These are phyloP conservation scores for Chlamydomonas asymmetrica DNA, from an alignment of 139 green algal genomes.

Conservation along the genomic window DNA sequence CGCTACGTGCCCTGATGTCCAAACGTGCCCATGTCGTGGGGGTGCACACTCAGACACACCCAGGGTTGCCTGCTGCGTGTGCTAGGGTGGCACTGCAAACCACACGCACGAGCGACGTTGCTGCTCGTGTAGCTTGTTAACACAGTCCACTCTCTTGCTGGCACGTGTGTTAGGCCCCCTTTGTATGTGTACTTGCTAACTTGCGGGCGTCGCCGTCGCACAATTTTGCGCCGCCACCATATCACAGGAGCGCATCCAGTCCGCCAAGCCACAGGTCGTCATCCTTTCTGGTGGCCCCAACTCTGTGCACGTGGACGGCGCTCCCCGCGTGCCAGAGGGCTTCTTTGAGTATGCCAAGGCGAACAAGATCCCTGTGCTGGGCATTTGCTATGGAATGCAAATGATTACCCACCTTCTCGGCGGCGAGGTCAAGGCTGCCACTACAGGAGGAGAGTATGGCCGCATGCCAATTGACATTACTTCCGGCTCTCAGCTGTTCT, in stretches of 20 bases:
- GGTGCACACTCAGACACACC: no score
- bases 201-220: no score
- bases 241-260: conserved; percentile 83
- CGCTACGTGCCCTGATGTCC: no score
- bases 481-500: conserved; percentile 70
- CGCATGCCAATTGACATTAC: conserved; percentile 87
- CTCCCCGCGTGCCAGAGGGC: conserved; percentile 79
- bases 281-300: conserved; percentile 96
- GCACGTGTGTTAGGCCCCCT: no score
- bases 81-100: no score
- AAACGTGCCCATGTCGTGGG: no score
- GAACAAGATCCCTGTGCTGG: conserved; percentile 83
- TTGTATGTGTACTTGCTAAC: no score
- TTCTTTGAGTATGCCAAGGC: conserved; percentile 81
- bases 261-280: conserved; percentile 75
- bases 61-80: no score
- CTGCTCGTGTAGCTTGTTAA: no score
- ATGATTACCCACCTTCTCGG: conserved; percentile 66
- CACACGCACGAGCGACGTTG: no score
- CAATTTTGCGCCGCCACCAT: neutral
- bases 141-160: no score
- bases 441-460: conserved; percentile 92
- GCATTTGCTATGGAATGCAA: conserved; percentile 98
- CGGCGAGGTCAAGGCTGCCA: conserved; percentile 75
- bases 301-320: conserved; percentile 90